Evolutionary conservation across 768 basidiomycete genomes (phyloP).

Genomic region (Lactarius hengduanensis): DNA sequence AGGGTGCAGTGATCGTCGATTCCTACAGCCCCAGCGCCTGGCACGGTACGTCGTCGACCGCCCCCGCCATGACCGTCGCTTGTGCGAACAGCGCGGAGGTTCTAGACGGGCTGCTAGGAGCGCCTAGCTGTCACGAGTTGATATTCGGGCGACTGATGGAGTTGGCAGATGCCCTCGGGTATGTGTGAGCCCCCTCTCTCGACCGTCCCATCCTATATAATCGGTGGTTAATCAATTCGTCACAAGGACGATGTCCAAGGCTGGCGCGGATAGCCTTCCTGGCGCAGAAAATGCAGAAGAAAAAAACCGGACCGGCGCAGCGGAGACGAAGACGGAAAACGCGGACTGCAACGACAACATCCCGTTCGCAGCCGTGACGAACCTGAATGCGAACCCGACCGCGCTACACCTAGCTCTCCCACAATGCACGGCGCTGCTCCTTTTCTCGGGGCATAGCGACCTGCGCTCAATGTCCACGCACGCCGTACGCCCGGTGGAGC

Average conservation of each 20-base stretch:
- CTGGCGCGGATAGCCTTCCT: slow-evolving; percentile 38
- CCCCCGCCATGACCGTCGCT: slow-evolving; percentile 43
- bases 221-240: not conserved
- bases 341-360: too few relatives aligned
- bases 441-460: slow-evolving; percentile 88
- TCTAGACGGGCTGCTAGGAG: slow-evolving; percentile 52
- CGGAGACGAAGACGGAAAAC: slow-evolving; percentile 14
- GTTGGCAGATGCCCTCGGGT: slow-evolving; percentile 74
- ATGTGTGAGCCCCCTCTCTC: slow-evolving; percentile 54
- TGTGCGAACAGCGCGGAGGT: slow-evolving; percentile 80
- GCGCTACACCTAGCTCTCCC: too few relatives aligned
- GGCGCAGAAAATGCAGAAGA: not conserved
- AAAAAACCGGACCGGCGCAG: not conserved
- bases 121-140: slow-evolving; percentile 69
- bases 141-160: slow-evolving; percentile 81
- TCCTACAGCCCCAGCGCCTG: too few relatives aligned
- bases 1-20: not conserved
- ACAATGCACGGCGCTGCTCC: slow-evolving; percentile 77
- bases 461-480: slow-evolving; percentile 76
- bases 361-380: too few relatives aligned
- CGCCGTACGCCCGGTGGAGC: not conserved
- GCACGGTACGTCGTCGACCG: too few relatives aligned
- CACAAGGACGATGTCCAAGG: slow-evolving; percentile 63
- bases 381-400: too few relatives aligned
- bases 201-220: not conserved